Base-by-base conservation (phyloP, 208 protist species). In the Crithidia acanthocephali region DNA sequence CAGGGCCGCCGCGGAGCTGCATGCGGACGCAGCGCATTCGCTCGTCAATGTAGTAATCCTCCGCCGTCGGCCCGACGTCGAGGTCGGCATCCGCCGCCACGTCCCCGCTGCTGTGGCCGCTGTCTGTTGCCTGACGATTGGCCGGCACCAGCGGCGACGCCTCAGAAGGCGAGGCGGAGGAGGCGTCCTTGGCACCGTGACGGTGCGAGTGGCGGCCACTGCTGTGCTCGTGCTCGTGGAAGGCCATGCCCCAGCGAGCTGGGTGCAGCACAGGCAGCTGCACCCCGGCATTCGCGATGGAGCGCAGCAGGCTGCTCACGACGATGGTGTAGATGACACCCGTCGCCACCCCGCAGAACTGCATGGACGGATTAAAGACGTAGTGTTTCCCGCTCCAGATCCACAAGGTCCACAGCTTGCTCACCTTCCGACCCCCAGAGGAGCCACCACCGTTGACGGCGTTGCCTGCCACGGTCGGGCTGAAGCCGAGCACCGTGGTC, bases 251-350 rank as follows among this genome's bases (percentile, higher is more conserved):
- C 72, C 67, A 79, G 30, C 57, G 72, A 7, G 22, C 53, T 0
- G 67, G 72, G 64, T 76, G 72, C 55, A 63, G 42, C 7, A 76
- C 58, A 18, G 72, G 78, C 52, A 83, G 70, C 55, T 28, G 70
- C 60, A 80, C 74, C 13, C 75, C 80, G 1, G 67, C 74, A 32
- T 81, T 85, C 27, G 70, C 70, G 25, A 85, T 73, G 27, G 70
- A 55, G 51, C 80, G 80, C 23, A 85, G 48, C 42, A 85, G 61
- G 58, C 74, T 80, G 28, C 65, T 81, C 23, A 72, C 67, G 32
- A 77, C 57, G 28, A 74, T 32, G 48, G 71, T 77, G 50, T 81
- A 72, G 27, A 74, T 51, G 44, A 61, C 45, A 5, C 75, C 80
- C 1, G 80, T 81, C 22, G 57, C 57, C 56, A 58, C 35, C 2